Conservation (phyloP, 768 basidiomycete species). For the Kwoniella sp. region DNA sequence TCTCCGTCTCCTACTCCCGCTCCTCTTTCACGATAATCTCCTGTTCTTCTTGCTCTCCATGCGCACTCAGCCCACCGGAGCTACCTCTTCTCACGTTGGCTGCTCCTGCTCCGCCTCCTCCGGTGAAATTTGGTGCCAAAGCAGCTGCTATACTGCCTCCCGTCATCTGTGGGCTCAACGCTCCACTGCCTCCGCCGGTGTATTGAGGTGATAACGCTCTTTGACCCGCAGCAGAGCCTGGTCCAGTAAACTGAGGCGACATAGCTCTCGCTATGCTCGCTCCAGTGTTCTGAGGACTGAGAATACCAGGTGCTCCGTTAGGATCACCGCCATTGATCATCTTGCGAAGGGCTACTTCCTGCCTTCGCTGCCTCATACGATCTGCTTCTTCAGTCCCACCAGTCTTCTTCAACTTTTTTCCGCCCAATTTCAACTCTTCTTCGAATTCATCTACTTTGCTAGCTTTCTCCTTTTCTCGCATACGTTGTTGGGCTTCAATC, state of each 20-base stretch:
- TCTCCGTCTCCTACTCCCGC: neutral
- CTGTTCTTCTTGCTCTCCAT: neutral
- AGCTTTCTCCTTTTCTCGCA: constrained; percentile 73
- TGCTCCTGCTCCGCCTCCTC: constrained; percentile 8
- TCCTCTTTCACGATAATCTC: neutral
- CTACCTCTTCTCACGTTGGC: neutral
- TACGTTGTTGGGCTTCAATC: constrained; percentile 84
- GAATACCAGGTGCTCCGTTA: constrained; percentile 3
- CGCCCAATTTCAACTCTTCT: constrained; percentile 73
- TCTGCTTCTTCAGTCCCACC: constrained; percentile 91
- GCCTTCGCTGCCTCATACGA: constrained; percentile 78
- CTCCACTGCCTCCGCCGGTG: constrained; percentile 1
- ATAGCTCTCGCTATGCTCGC: constrained; percentile 2
- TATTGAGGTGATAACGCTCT: constrained; percentile 8
- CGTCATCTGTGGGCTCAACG: constrained; percentile 30
- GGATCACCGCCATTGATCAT: constrained; percentile 64
- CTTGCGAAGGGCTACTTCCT: constrained; percentile 80
- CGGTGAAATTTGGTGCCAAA: constrained; percentile 23
- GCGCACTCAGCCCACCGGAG: neutral
- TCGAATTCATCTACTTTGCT: constrained; percentile 70
- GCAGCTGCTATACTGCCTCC: constrained; percentile 1
- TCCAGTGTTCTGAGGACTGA: constrained; percentile 35
- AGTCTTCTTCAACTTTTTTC: constrained; percentile 90
- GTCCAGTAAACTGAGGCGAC: constrained; percentile 20
- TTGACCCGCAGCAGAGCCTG: constrained; percentile 13